These are phyloP conservation scores for Straminergon stramineum DNA, from an alignment of 225 moss, liverwort and hornwort species.

Conservation along the genomic window DNA sequence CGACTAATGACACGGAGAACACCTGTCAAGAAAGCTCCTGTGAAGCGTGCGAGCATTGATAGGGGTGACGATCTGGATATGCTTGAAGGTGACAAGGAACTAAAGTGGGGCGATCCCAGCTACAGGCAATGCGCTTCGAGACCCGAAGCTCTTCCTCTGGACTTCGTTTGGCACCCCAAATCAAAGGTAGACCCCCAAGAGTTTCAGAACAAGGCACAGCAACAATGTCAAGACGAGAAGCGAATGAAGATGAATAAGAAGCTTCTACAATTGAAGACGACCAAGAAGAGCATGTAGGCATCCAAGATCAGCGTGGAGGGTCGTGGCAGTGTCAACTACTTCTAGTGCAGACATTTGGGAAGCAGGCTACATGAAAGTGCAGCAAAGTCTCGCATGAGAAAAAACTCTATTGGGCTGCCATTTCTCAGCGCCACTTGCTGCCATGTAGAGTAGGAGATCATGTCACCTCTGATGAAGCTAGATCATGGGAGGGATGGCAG, in stretches of 20 bases:
- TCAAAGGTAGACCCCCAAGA: constrained; percentile 79
- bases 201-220: constrained; percentile 46
- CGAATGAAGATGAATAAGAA: constrained; percentile 95
- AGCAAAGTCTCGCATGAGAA: background rate
- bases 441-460: background rate
- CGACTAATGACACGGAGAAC: constrained; percentile 57
- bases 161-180: constrained; percentile 78
- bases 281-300: constrained; percentile 83
- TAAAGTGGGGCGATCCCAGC: constrained; percentile 76
- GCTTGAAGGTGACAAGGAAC: constrained; percentile 58
- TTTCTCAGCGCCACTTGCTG: background rate
- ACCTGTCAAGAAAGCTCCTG: constrained; percentile 44
- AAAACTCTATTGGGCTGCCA: background rate
- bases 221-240: constrained; percentile 70
- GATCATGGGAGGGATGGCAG: background rate
- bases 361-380: background rate
- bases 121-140: constrained; percentile 85
- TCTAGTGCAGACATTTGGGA: background rate
- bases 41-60: constrained; percentile 25
- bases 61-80: constrained; percentile 75
- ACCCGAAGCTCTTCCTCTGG: constrained; percentile 88
- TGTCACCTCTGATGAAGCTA: background rate
- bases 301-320: constrained; percentile 91
- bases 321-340: constrained; percentile 66
- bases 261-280: constrained; percentile 65